These are phyloP conservation scores for Allomyces macrogynus DNA, from an alignment of 192 early-diverging fungal genomes.

Conservation along the genomic window DNA sequence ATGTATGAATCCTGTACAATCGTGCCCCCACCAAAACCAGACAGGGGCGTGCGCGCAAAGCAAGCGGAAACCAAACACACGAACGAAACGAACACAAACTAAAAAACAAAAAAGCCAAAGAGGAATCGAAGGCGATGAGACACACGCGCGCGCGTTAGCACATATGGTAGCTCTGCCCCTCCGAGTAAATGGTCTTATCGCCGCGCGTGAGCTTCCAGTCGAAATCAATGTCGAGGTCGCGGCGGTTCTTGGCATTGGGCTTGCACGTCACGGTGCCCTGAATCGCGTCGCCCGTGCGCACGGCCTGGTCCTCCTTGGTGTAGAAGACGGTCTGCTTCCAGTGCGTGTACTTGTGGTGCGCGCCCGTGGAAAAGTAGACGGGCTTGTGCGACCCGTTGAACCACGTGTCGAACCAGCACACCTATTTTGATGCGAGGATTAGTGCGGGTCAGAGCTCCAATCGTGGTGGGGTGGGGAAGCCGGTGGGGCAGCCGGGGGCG, in stretches of 20 bases:
- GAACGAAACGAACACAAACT: no score
- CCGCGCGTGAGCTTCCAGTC: slow-evolving; percentile 39
- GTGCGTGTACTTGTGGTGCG: slow-evolving; percentile 80
- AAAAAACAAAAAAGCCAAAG: no score
- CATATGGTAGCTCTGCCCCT: slow-evolving; percentile 50
- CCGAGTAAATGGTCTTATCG: slow-evolving; percentile 21
- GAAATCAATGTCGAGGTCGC: slow-evolving; percentile 84
- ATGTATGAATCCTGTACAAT: no score
- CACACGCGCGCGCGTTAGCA: slow-evolving; percentile 5
- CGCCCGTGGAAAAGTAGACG: slow-evolving; percentile 59
- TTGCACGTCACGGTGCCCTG: slow-evolving; percentile 40
- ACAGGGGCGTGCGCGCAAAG: no score
- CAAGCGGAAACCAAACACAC: no score
- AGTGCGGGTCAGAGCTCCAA: no score
- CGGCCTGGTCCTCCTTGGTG: slow-evolving; percentile 45
- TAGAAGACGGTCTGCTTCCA: slow-evolving; percentile 99
- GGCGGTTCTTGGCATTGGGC: slow-evolving; percentile 65
- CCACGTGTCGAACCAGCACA: slow-evolving; percentile 85
- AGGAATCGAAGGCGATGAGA: no score
- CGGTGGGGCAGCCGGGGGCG: no score
- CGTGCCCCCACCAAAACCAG: no score
- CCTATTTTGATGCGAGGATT: no score
- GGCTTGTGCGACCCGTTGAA: slow-evolving; percentile 82
- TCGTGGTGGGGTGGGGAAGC: no score
- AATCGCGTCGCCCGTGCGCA: slow-evolving; percentile 53